Percentiles rank a stretch among this genome's conserved stretches.
phyloP scores from a whole-genome alignment of 768 basidiomycete species.

The Boletus subcaerulescens region DNA sequence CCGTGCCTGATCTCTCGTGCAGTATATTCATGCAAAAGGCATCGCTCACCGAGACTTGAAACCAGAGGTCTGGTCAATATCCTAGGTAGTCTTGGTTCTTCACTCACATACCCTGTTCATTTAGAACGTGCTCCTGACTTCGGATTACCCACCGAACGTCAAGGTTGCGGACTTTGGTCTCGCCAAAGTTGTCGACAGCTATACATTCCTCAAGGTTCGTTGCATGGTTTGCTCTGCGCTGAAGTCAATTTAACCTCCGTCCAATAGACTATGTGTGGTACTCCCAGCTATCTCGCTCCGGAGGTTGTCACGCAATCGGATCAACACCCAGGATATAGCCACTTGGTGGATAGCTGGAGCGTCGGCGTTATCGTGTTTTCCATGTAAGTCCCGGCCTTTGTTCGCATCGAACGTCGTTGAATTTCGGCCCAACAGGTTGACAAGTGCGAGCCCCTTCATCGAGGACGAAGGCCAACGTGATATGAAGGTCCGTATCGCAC shows the following conservation, averaged over 20 bases:
- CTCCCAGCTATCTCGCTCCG: constrained; percentile 90
- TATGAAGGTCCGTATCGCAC: constrained; percentile 57
- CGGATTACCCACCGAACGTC: constrained; percentile 60
- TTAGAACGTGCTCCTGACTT: constrained; percentile 83
- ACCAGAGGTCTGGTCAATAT: constrained; percentile 56
- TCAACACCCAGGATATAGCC: constrained; percentile 69
- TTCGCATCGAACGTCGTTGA: neutral
- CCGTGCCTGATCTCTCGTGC: constrained; percentile 3
- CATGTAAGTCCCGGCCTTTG: constrained; percentile 53
- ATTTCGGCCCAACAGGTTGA: constrained; percentile 51
- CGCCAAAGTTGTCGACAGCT: constrained; percentile 83
- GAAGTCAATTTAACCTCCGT: neutral
- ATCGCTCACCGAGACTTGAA: constrained; percentile 94
- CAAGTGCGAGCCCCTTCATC: constrained; percentile 75
- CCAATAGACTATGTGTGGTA: constrained; percentile 88
- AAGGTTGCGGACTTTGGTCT: constrained; percentile 97
- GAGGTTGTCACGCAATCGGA: constrained; percentile 74
- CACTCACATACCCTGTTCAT: neutral
- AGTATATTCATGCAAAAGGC: constrained; percentile 70
- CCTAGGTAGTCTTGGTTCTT: constrained; percentile 1
- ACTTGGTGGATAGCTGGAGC: constrained; percentile 94
- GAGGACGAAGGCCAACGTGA: constrained; percentile 64
- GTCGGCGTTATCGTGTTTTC: constrained; percentile 92
- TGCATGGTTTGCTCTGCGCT: neutral
- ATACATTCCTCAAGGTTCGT: constrained; percentile 72